phyloP scores from a whole-genome alignment of 1,284 basidiomycete genomes.

The Heliocybe sulcata region DNA sequence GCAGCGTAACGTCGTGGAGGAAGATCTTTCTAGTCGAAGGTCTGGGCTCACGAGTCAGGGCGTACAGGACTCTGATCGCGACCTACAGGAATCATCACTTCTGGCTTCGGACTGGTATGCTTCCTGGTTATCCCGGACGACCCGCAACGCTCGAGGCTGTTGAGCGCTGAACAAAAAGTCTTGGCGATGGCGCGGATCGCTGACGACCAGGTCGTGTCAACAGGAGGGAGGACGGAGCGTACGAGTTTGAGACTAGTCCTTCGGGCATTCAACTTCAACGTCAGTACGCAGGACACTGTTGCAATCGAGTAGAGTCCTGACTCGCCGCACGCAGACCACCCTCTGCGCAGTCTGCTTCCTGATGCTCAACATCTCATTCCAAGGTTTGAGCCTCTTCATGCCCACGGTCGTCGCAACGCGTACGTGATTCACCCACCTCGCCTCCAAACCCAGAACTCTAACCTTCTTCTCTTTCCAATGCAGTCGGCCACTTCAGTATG shows the following conservation, averaged over 20 bases:
- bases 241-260: constrained; percentile 24
- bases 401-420: constrained; percentile 32
- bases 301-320: neutral
- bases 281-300: constrained; percentile 11
- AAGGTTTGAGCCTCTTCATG: constrained; percentile 34
- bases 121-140: constrained; percentile 31
- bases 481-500: neutral
- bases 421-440: constrained; percentile 21
- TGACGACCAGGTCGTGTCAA: constrained; percentile 27
- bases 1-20: constrained; percentile 27
- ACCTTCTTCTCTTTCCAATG: neutral
- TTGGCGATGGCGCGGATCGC: constrained; percentile 30
- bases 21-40: constrained; percentile 37
- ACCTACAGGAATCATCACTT: constrained; percentile 29
- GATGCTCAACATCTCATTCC: constrained; percentile 19
- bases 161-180: constrained; percentile 25
- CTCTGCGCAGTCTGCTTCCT: constrained; percentile 10
- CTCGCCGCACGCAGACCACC: constrained; percentile 4
- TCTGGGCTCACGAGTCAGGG: constrained; percentile 5
- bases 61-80: neutral
- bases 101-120: constrained; percentile 25
- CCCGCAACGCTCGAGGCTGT: constrained; percentile 26
- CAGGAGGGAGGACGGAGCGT: constrained; percentile 24
- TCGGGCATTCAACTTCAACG: constrained; percentile 31
- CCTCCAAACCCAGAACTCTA: neutral